Percentiles rank a stretch among this genome's conserved stretches.
Conservation (phyloP, 2,329 filamentous ascomycete species). For the Triangularia verruculosa region DNA sequence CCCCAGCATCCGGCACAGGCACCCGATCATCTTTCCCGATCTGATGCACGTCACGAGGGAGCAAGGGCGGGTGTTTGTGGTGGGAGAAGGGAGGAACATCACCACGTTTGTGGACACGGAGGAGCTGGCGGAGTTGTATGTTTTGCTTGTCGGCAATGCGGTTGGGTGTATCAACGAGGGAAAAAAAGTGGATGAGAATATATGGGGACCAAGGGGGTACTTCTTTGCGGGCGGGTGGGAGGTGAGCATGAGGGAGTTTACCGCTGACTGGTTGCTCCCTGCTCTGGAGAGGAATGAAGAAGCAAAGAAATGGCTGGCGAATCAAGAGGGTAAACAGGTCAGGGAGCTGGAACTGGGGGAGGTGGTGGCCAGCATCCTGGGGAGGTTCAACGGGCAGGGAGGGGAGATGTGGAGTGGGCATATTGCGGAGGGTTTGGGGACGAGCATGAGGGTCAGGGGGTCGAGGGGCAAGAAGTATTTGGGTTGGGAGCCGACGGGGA, state of each 20-base stretch:
- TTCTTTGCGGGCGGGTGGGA: constrained; percentile 12
- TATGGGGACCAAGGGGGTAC: constrained; percentile 11
- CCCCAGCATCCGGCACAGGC: constrained; percentile 1
- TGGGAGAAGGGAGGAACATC: constrained; percentile 6
- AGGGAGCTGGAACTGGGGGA: background rate
- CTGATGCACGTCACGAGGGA: background rate
- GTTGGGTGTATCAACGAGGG: background rate
- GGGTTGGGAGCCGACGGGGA: background rate
- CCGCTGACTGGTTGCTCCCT: background rate
- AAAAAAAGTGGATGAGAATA: background rate
- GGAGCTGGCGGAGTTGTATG: constrained; percentile 11
- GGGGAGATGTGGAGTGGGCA: constrained; percentile 8
- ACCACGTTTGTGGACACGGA: constrained; percentile 13
- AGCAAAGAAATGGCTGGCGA: background rate
- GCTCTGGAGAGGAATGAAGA: constrained; percentile 2
- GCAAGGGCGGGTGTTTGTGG: background rate
- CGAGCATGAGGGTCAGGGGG: constrained; percentile 8
- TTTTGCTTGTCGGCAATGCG: constrained; percentile 3
- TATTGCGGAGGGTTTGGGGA: constrained; percentile 19
- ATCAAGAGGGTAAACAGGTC: background rate
- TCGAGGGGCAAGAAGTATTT: constrained; percentile 7
- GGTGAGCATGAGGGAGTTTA: constrained; percentile 10
- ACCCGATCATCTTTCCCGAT: constrained; percentile 15
- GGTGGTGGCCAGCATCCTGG: constrained; percentile 4
- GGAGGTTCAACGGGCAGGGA: background rate